Evolutionary conservation across 176 grass and related monocot species (phyloP).

Genomic region (Oryza officinalis): DNA sequence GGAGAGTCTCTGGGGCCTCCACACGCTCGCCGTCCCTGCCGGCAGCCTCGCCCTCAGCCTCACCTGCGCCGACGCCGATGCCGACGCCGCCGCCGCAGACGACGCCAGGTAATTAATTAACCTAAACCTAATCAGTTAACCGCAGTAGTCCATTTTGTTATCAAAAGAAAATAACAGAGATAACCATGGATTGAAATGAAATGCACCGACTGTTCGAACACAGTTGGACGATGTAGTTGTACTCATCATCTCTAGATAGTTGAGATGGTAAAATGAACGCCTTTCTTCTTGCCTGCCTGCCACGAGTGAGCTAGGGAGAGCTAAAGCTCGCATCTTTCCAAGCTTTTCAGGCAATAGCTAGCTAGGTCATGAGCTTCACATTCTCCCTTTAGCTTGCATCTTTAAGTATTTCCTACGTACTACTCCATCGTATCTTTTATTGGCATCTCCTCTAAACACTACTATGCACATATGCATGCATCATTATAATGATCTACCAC

Average conservation of each 20-base stretch:
- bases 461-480: too few relatives aligned
- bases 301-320: neutral
- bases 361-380: neutral
- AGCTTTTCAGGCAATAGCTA: conserved; percentile 24
- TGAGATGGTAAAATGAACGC: neutral
- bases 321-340: conserved; percentile 18
- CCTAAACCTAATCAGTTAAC: neutral
- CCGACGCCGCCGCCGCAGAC: neutral
- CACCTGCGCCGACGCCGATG: conserved; percentile 22
- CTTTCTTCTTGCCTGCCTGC: neutral
- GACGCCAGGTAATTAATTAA: conserved; percentile 45
- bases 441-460: neutral
- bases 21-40: conserved; percentile 53
- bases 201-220: neutral
- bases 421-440: neutral
- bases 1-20: conserved; percentile 66
- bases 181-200: neutral
- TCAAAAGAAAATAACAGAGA: neutral
- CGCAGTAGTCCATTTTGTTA: neutral
- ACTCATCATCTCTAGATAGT: neutral
- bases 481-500: neutral
- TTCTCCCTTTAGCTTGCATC: neutral
- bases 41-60: conserved; percentile 65
- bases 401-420: neutral
- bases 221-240: neutral